phyloP scores from a whole-genome alignment of 768 basidiomycete genomes.

The Russula dissimulans region DNA sequence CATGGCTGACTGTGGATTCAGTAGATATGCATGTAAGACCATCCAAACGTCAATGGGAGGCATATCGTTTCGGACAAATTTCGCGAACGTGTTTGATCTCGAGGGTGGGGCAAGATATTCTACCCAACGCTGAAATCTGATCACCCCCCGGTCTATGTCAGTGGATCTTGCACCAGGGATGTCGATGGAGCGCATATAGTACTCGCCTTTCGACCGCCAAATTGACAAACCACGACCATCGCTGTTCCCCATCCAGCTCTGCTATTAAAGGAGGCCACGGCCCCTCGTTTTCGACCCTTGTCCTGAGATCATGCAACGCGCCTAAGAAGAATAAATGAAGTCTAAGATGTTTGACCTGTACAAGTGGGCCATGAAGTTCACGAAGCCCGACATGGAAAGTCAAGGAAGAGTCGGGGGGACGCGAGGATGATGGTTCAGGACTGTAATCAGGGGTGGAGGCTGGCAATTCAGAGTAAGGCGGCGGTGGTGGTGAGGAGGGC shows the following conservation, averaged over 20 bases:
- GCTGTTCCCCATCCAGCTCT: slow-evolving; percentile 22
- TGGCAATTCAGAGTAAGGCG: slow-evolving; percentile 2
- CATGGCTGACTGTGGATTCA: slow-evolving; percentile 29
- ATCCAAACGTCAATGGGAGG: slow-evolving; percentile 35
- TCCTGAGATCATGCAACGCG: slow-evolving; percentile 8
- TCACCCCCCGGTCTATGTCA: not conserved
- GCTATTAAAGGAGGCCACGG: not conserved
- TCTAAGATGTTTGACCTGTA: not conserved
- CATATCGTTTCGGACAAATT: slow-evolving; percentile 20
- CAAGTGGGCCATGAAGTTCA: slow-evolving; percentile 7
- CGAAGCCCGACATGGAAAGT: slow-evolving; percentile 6
- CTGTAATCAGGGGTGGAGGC: not conserved
- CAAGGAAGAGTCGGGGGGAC: not conserved
- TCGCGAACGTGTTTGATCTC: slow-evolving; percentile 22
- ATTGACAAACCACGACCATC: slow-evolving; percentile 35
- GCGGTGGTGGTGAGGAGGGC: not conserved
- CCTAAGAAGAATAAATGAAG: slow-evolving; percentile 8
- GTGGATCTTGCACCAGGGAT: not conserved
- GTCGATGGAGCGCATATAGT: not conserved
- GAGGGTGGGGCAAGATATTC: slow-evolving; percentile 12
- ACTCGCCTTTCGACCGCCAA: slow-evolving; percentile 32
- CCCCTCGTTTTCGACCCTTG: not conserved
- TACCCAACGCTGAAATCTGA: slow-evolving; percentile 32
- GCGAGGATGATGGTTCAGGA: not conserved
- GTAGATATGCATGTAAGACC: slow-evolving; percentile 36